These are phyloP conservation scores for Teratosphaeria epicoccoides DNA, from an alignment of 2,329 filamentous ascomycete genomes.

Conservation along the genomic window DNA sequence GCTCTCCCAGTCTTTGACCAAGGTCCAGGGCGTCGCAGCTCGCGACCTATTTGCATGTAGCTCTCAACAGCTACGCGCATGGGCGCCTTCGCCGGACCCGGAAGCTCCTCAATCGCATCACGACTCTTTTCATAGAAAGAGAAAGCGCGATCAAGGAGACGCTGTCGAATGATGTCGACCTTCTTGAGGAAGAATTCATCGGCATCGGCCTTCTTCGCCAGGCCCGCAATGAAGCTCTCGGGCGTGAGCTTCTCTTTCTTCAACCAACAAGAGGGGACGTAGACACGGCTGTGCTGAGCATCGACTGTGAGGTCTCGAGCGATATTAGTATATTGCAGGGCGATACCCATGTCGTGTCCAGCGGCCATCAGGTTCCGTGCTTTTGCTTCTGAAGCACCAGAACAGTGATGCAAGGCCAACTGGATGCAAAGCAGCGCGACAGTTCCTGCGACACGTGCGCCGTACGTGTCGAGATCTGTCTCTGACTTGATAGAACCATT, in stretches of 20 bases:
- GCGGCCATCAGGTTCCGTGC: conserved; percentile 42
- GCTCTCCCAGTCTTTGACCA: conserved; percentile 35
- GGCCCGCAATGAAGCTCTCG: conserved; percentile 40
- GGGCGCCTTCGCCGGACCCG: conserved; percentile 48
- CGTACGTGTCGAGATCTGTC: conserved; percentile 51
- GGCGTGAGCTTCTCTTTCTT: conserved; percentile 45
- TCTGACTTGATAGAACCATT: conserved; percentile 47
- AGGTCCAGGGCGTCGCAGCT: conserved; percentile 41
- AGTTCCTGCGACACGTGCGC: conserved; percentile 59
- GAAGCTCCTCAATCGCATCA: conserved; percentile 50
- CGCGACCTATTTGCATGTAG: conserved; percentile 64
- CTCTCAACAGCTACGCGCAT: conserved; percentile 62
- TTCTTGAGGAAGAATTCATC: conserved; percentile 35
- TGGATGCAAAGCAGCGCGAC: conserved; percentile 59
- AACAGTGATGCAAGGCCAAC: conserved; percentile 52
- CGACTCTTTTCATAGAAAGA: conserved; percentile 46
- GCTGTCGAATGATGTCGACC: conserved; percentile 42
- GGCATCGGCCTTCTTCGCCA: conserved; percentile 9
- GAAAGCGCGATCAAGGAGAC: conserved; percentile 52
- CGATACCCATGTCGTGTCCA: conserved; percentile 58
- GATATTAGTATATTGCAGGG: conserved; percentile 69
- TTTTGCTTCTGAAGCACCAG: conserved; percentile 18
- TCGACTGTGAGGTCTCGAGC: conserved; percentile 62
- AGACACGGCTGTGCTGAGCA: conserved; percentile 54
- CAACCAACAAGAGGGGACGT: conserved; percentile 57